These are phyloP conservation scores for Talaromyces pinophilus DNA, from an alignment of 2,329 filamentous ascomycete species.

Conservation along the genomic window DNA sequence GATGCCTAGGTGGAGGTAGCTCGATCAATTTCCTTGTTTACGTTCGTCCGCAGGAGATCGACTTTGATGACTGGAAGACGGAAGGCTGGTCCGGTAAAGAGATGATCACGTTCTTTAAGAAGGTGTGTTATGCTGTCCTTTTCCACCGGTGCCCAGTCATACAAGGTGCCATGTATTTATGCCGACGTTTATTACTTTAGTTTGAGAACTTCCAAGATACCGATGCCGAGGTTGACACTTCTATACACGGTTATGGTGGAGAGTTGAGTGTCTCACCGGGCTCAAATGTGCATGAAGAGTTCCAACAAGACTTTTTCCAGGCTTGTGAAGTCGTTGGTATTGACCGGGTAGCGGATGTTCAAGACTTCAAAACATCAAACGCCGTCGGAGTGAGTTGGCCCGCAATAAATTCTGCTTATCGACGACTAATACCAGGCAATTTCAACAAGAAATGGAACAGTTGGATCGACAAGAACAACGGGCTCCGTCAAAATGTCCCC, in stretches of 20 bases:
- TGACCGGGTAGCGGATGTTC: constrained; percentile 22
- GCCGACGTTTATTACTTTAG: constrained; percentile 7
- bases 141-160: background rate
- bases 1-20: constrained; percentile 12
- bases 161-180: background rate
- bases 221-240: constrained; percentile 23
- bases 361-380: constrained; percentile 25
- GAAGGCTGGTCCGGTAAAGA: constrained; percentile 17
- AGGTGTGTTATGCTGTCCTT: background rate
- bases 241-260: constrained; percentile 26
- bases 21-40: constrained; percentile 19
- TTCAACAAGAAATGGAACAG: constrained; percentile 25
- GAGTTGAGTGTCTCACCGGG: constrained; percentile 26
- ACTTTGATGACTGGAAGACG: constrained; percentile 13
- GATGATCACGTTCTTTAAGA: constrained; percentile 11
- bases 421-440: background rate
- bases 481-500: constrained; percentile 26
- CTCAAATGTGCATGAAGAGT: constrained; percentile 23
- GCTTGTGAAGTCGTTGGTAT: constrained; percentile 24
- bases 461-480: constrained; percentile 26
- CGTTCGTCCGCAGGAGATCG: constrained; percentile 10
- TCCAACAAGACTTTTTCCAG: constrained; percentile 26
- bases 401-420: background rate
- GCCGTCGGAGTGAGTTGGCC: constrained; percentile 25
- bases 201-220: constrained; percentile 26